Base-by-base conservation (phyloP, 2,329 filamentous ascomycete genomes). In the Shiraia bambusicola region DNA sequence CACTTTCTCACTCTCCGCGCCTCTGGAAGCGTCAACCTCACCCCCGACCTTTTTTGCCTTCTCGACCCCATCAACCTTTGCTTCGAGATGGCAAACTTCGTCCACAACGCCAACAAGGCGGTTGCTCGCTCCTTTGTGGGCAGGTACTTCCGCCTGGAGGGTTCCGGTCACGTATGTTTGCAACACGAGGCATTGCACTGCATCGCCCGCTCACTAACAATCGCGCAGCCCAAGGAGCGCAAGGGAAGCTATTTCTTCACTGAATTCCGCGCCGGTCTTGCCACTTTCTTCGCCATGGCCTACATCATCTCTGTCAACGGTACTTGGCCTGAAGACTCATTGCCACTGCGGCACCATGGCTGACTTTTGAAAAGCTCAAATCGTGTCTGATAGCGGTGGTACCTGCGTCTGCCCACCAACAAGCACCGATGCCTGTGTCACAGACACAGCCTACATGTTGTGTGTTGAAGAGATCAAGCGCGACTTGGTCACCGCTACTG, bases 401-500 rank as follows among this genome's bases (percentile, higher is more conserved):
- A 88, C 87, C 13, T 93, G 88, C 56, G 80, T 89, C 24, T 93
- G 88, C 64, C 56, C 59, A 16, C 70, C 69, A 16, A 69, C 69
- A 14, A 73, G 71, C 26, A 47, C 47, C 40, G 49, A 63, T 2
- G 78, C 82, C 24, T 87, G 83, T 65, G 65, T 66, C 7, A 66
- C 52, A 32, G 75, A 87, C 61, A 59, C 72, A 4, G 78, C 78
- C 15, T 89, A 89, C 55, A 63, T 77, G 48, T 69, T 84, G n/a
- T 89, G 86, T 63, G 69, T 72, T 28, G 68, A 73, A 54, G 71
- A 72, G 36, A 74, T 92, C 62, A 86, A 86, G 67, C 82, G 87
- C 24, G 89, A 95, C 62, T 72, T 91, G 28, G 85, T 94, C 40
- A 94, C 89, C 6, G 88, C 86, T 9, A 94, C 89, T 4, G 88